These are phyloP conservation scores for Golubevia sp. DNA, from an alignment of 1,284 basidiomycete genomes.

Conservation along the genomic window DNA sequence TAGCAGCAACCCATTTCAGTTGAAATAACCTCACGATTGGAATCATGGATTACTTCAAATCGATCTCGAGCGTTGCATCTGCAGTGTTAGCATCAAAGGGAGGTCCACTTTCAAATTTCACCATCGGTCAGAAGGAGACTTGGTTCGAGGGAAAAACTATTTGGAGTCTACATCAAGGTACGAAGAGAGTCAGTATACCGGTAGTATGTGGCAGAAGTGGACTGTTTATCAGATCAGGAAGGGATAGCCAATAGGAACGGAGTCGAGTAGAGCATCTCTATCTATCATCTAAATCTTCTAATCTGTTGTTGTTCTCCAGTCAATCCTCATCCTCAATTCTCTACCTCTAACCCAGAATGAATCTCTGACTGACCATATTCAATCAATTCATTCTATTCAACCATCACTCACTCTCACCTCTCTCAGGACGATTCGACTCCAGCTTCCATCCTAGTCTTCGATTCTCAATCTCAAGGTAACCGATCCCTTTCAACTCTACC, in stretches of 20 bases:
- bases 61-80: constrained; percentile 81
- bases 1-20: no score
- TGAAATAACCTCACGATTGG: no score
- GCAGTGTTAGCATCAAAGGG: constrained; percentile 86
- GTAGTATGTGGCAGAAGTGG: constrained; percentile 37
- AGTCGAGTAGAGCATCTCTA: no score
- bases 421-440: constrained; percentile 74
- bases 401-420: background rate
- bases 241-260: no score
- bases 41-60: constrained; percentile 88
- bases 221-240: no score
- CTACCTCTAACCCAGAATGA: no score
- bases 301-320: no score
- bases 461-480: constrained; percentile 66
- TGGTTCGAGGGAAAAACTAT: constrained; percentile 73
- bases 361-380: no score
- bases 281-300: no score
- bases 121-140: constrained; percentile 76
- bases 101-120: constrained; percentile 84
- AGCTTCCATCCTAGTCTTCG: constrained; percentile 88
- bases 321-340: no score
- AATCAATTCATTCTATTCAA: no score
- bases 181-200: constrained; percentile 82
- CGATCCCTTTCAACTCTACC: constrained; percentile 68
- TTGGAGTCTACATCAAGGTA: constrained; percentile 85